Evolutionary conservation across 305 asterid genomes (phyloP).

Genomic region (Solanum hybrid): DNA sequence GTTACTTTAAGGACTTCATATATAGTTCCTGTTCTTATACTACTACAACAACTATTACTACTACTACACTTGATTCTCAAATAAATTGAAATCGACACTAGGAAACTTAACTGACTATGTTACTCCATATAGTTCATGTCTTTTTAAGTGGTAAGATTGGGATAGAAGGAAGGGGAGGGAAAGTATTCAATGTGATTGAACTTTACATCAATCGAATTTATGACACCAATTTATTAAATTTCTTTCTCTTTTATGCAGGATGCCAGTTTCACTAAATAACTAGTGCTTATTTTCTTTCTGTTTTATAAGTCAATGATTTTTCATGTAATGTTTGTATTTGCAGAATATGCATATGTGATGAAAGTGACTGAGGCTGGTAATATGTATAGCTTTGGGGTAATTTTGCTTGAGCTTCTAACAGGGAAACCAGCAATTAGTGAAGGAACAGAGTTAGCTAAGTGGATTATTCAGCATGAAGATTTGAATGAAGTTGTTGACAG

Average conservation of each 20-base stretch:
- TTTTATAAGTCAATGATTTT: not conserved
- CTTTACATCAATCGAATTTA: not conserved
- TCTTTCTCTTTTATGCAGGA: not conserved
- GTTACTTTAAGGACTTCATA: not conserved
- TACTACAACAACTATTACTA: not conserved
- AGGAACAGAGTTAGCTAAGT: not conserved
- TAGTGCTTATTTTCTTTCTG: not conserved
- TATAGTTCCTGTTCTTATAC: not conserved
- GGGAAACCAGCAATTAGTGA: conserved; percentile 5
- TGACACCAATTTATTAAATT: not conserved
- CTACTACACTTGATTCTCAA: not conserved
- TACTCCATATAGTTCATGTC: not conserved
- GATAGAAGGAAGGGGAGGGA: not conserved
- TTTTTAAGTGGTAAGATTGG: not conserved
- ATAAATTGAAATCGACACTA: not conserved
- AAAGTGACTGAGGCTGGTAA: conserved; percentile 3
- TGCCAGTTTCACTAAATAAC: not conserved
- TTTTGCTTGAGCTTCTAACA: conserved; percentile 3
- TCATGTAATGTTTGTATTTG: not conserved
- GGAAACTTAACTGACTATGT: not conserved
- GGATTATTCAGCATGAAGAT: not conserved
- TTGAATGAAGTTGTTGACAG: conserved; percentile 2
- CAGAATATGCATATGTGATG: conserved; percentile 12
- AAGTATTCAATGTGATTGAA: not conserved
- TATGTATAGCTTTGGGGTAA: conserved; percentile 7